Conservation (phyloP, 352 stramenopile genomes). For the Blastocystis sp. region DNA sequence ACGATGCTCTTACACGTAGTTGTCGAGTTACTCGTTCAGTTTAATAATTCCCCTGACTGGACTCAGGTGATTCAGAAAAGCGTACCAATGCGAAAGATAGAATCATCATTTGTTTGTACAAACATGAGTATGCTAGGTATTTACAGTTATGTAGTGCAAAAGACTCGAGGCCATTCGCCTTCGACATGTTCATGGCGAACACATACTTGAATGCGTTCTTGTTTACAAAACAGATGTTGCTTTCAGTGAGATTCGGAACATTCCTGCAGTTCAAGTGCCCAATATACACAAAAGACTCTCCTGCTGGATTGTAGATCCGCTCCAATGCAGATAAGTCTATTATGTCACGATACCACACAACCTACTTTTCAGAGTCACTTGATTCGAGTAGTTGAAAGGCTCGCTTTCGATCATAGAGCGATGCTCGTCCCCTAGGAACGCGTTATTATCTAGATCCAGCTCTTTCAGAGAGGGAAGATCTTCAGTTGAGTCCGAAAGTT, state of each 20-base stretch:
- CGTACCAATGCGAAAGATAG: slow-evolving; percentile 28
- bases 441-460: not conserved
- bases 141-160: not conserved
- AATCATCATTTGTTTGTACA: slow-evolving; percentile 34
- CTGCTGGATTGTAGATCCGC: not conserved
- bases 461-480: not conserved
- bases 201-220: slow-evolving; percentile 8
- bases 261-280: not conserved
- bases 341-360: not conserved
- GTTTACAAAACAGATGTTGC: not conserved
- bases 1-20: not conserved
- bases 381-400: not conserved
- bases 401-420: not conserved
- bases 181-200: not conserved
- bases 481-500: not conserved
- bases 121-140: not conserved
- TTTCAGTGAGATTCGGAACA: not conserved
- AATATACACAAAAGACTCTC: not conserved
- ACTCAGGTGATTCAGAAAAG: slow-evolving; percentile 17
- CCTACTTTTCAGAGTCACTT: not conserved
- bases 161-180: not conserved
- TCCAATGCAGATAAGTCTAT: not conserved
- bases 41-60: slow-evolving; percentile 10
- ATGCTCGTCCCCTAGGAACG: not conserved
- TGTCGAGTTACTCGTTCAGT: slow-evolving; percentile 28